Percentiles rank a stretch among this genome's conserved stretches.
These are phyloP conservation scores for Ballota nigra DNA, from an alignment of 257 asterid species.

Conservation along the genomic window DNA sequence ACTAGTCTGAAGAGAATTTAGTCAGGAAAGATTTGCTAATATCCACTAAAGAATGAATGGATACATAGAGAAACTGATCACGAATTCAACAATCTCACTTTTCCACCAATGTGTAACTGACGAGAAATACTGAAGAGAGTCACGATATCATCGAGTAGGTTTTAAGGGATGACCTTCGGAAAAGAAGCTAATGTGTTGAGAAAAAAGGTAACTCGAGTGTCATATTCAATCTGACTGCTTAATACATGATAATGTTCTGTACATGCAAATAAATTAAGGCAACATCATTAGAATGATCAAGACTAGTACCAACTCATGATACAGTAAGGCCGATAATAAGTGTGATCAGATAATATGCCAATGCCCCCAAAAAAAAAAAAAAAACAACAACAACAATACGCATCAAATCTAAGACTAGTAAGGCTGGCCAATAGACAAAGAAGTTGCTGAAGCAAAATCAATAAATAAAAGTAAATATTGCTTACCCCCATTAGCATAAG, in stretches of 20 bases:
- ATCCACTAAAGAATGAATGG: not conserved
- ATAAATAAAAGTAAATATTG: conserved; percentile 8
- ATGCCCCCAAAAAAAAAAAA: not conserved
- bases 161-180: not conserved
- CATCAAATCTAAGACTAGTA: not conserved
- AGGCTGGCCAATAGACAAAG: not conserved
- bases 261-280: not conserved
- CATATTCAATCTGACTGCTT: not conserved
- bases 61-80: not conserved
- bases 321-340: not conserved
- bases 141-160: not conserved
- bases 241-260: conserved; percentile 1
- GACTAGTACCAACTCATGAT: not conserved
- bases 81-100: not conserved
- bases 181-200: not conserved
- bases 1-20: not conserved
- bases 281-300: not conserved
- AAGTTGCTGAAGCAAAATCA: conserved; percentile 16
- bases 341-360: not conserved
- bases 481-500: conserved; percentile 91
- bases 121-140: conserved; percentile 1
- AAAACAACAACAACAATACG: not conserved
- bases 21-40: not conserved
- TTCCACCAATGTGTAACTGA: conserved; percentile 5
- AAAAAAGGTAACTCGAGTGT: not conserved